phyloP scores from a whole-genome alignment of 2,329 filamentous ascomycete species.

The Penicillium sp. region DNA sequence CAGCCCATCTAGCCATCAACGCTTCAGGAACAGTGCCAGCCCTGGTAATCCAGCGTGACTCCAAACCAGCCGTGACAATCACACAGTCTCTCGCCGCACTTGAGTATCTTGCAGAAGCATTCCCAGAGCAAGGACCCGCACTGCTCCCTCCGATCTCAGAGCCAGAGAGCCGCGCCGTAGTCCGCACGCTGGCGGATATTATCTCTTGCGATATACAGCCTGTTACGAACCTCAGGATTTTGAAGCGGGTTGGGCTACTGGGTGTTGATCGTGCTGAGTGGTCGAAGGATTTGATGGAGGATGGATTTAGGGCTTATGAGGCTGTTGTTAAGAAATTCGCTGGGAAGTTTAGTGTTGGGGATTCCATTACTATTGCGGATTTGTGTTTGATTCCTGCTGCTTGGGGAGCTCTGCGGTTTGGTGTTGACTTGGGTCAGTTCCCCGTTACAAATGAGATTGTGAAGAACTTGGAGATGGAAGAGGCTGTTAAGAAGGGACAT shows the following conservation, averaged over 20 bases:
- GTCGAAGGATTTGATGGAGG: conserved; percentile 52
- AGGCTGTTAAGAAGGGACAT: conserved; percentile 53
- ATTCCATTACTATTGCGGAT: conserved; percentile 58
- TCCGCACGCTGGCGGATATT: conserved; percentile 55
- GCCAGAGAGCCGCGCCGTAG: conserved; percentile 46
- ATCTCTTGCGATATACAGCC: conserved; percentile 60
- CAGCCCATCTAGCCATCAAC: conserved; percentile 50
- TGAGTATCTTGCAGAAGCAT: conserved; percentile 60
- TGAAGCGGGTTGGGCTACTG: conserved; percentile 49
- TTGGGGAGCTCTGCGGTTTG: conserved; percentile 57
- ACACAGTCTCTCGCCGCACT: conserved; percentile 60
- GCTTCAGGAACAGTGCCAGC: conserved; percentile 57
- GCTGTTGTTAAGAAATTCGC: conserved; percentile 35
- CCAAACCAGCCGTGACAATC: conserved; percentile 38
- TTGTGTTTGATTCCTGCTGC: conserved; percentile 57
- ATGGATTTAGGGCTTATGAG: conserved; percentile 60
- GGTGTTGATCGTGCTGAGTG: conserved; percentile 49
- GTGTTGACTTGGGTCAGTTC: conserved; percentile 52
- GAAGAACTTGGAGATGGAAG: conserved; percentile 47
- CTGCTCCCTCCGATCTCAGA: conserved; percentile 52
- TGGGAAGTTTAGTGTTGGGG: conserved; percentile 56
- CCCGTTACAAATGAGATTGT: conserved; percentile 50
- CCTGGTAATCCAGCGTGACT: conserved; percentile 42
- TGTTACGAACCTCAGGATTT: conserved; percentile 56
- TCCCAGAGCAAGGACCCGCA: conserved; percentile 41